A percentile compares a stretch with the other conserved stretches of the same genome.
phyloP scores from a whole-genome alignment of 805 yeast genomes.

The Ogataea henricii region DNA sequence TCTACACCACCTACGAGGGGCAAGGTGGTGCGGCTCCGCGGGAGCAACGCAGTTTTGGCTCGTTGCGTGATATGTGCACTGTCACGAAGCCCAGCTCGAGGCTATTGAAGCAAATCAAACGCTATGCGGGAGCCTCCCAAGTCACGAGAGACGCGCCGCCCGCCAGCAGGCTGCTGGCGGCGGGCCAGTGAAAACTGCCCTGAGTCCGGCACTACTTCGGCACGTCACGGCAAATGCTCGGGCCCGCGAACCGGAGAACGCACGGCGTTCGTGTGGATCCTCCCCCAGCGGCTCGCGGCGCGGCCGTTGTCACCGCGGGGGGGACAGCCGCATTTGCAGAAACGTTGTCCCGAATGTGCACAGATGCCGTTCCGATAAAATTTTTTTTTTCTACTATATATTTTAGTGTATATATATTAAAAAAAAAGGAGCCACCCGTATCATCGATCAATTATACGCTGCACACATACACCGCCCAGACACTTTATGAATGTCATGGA shows the following conservation, averaged over 20 bases:
- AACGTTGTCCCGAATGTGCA: not conserved
- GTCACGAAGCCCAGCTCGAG: conserved; percentile 10
- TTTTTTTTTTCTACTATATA: not conserved
- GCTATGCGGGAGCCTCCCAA: conserved; percentile 7
- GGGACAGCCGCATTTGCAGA: not conserved
- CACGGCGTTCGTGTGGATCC: not conserved
- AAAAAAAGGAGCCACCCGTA: not conserved
- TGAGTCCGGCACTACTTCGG: not conserved
- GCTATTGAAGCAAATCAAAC: conserved; percentile 13
- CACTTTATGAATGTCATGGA: conserved; percentile 4
- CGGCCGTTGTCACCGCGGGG: conserved; percentile 3
- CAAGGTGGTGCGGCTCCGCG: not conserved
- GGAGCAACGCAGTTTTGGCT: not conserved
- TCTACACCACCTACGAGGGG: conserved; percentile 5
- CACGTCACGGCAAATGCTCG: not conserved
- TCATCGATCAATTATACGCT: too few species aligned
- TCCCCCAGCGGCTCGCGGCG: conserved; percentile 8
- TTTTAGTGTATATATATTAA: not conserved
- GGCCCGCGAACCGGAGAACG: not conserved
- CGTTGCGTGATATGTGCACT: not conserved
- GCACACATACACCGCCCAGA: not conserved
- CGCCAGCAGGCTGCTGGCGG: not conserved
- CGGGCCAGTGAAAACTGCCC: not conserved
- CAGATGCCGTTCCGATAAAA: not conserved
- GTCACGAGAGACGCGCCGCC: not conserved